phyloP scores from a whole-genome alignment of 257 asterid species.

The Gynochthodes officinalis region DNA sequence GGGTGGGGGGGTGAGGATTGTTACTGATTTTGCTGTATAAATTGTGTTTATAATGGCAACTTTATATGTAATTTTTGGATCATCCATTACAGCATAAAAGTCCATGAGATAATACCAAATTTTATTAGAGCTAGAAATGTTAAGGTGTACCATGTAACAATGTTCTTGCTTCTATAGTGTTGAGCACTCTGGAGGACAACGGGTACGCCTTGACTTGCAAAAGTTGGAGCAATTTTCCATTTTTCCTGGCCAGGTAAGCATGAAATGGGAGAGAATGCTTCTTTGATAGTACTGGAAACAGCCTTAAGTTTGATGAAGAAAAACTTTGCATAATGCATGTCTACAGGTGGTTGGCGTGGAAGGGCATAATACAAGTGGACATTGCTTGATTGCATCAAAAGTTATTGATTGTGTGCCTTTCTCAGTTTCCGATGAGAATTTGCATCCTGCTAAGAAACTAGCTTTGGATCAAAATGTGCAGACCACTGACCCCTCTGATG shows the following conservation, averaged over 20 bases:
- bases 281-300: background rate
- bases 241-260: constrained; percentile 94
- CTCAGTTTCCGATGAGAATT: constrained; percentile 42
- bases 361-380: constrained; percentile 99
- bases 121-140: background rate
- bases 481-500: constrained; percentile 35
- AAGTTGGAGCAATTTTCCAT: constrained; percentile 73
- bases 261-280: background rate
- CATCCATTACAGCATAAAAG: background rate
- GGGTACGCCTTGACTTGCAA: constrained; percentile 92
- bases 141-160: background rate
- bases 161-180: constrained; percentile 43
- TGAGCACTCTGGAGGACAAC: constrained; percentile 98
- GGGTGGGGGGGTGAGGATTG: too few relatives aligned
- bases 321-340: constrained; percentile 17
- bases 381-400: constrained; percentile 86
- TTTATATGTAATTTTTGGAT: background rate
- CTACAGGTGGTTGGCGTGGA: constrained; percentile 80
- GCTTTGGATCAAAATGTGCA: constrained; percentile 49
- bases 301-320: constrained; percentile 4
- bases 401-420: constrained; percentile 60
- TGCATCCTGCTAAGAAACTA: constrained; percentile 63
- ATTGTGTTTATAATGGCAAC: background rate
- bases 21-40: background rate
- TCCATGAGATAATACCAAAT: background rate